These are phyloP conservation scores for Clonostachys sp. DNA, from an alignment of 2,329 filamentous ascomycete species.

Conservation along the genomic window DNA sequence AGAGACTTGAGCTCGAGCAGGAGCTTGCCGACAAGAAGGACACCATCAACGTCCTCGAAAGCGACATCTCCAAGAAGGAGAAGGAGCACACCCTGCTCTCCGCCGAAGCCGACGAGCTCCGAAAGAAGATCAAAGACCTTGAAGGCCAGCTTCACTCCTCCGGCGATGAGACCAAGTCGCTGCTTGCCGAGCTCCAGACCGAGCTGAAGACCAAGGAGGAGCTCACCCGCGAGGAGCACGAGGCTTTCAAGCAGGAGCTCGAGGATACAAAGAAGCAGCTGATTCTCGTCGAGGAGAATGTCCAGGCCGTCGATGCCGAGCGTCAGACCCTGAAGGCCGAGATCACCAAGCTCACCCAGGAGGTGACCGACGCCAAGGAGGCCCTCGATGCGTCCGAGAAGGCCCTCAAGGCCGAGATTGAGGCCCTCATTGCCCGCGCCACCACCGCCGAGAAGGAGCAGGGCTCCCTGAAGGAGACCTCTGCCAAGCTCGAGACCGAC, in stretches of 20 bases:
- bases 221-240: constrained; percentile 15
- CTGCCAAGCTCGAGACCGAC: constrained; percentile 20
- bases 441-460: constrained; percentile 17
- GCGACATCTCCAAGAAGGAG: constrained; percentile 28
- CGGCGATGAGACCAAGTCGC: constrained; percentile 22
- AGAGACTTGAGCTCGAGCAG: background rate
- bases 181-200: constrained; percentile 24
- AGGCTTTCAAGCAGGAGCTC: constrained; percentile 19
- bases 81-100: constrained; percentile 24
- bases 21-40: constrained; percentile 1
- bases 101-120: constrained; percentile 29
- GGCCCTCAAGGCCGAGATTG: background rate
- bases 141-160: constrained; percentile 18
- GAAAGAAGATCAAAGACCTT: constrained; percentile 29
- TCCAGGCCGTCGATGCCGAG: background rate
- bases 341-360: background rate
- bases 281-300: constrained; percentile 18
- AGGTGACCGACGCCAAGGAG: background rate
- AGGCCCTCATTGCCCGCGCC: background rate
- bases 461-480: constrained; percentile 18
- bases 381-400: constrained; percentile 8
- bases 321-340: background rate
- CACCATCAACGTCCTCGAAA: constrained; percentile 1
- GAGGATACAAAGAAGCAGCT: constrained; percentile 24
- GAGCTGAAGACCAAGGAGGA: constrained; percentile 27